Conservation (phyloP, 2,329 filamentous ascomycete genomes). For the Beauveria sp. region DNA sequence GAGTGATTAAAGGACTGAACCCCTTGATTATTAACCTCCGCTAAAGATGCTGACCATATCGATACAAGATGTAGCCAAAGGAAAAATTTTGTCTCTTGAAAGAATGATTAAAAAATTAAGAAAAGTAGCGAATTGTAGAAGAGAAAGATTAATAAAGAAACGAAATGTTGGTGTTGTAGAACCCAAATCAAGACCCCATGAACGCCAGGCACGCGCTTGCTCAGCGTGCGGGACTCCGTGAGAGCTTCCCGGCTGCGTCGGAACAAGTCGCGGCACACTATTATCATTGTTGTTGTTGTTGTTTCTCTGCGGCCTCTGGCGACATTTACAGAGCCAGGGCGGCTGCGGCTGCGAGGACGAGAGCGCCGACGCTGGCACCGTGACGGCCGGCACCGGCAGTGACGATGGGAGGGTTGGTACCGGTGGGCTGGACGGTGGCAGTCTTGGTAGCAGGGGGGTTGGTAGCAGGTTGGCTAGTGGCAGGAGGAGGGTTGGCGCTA, state of each 20-base stretch:
- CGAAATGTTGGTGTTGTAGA: not conserved
- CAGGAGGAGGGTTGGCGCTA: not conserved
- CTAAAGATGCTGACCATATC: conserved; percentile 1
- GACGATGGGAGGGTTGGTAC: conserved; percentile 17
- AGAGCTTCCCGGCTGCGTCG: not conserved
- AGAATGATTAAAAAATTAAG: not conserved
- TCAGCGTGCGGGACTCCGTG: not conserved
- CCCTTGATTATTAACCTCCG: conserved; percentile 9
- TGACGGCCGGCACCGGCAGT: conserved; percentile 31
- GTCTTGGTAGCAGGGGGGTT: conserved; percentile 4
- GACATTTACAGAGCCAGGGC: conserved; percentile 27
- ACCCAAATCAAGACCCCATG: not conserved
- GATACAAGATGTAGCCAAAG: not conserved
- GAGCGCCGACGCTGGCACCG: conserved; percentile 26
- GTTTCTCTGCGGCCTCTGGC: not conserved
- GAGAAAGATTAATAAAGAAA: not conserved
- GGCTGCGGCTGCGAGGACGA: conserved; percentile 31
- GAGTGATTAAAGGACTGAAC: not conserved
- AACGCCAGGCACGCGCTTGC: not conserved
- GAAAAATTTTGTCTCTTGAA: not conserved
- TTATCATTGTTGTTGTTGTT: not conserved
- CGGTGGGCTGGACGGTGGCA: conserved; percentile 10
- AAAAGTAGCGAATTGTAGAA: not conserved
- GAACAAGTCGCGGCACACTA: not conserved
- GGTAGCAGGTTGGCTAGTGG: not conserved